phyloP scores from a whole-genome alignment of 208 protist genomes.

The Leishmania mexicana region DNA sequence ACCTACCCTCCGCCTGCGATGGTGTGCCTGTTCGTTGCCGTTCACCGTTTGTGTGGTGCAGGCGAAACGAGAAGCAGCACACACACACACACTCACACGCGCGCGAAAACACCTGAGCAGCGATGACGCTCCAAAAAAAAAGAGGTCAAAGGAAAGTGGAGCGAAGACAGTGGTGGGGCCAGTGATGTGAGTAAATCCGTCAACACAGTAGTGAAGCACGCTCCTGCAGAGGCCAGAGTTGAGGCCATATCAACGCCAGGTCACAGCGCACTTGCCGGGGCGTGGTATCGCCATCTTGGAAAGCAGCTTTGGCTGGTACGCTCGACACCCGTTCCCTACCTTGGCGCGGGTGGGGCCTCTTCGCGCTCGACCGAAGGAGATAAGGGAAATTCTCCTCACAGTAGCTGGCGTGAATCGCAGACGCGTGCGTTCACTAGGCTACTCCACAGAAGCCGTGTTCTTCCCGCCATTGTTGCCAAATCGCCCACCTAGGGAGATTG shows the following conservation, averaged over 20 bases:
- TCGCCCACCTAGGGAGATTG: neutral
- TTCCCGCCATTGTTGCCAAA: neutral
- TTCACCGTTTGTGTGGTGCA: neutral
- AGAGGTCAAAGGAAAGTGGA: neutral
- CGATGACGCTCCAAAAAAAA: too few species aligned
- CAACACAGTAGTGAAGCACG: neutral
- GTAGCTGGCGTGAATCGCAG: neutral
- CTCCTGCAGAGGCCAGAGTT: too few species aligned
- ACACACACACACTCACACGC: neutral
- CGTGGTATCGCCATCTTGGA: too few species aligned
- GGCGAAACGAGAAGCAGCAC: neutral
- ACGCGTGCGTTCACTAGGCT: neutral
- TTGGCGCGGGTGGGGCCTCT: neutral
- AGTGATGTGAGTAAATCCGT: neutral
- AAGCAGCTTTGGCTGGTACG: neutral
- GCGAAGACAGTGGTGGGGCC: neutral
- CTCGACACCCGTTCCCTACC: neutral
- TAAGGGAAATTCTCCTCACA: neutral
- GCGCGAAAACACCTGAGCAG: neutral
- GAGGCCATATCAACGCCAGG: neutral
- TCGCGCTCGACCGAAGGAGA: neutral
- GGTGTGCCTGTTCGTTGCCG: neutral
- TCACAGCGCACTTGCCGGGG: neutral
- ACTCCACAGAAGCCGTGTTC: neutral
- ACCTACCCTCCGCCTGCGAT: neutral